phyloP scores from a whole-genome alignment of 192 early-diverging fungal genomes.

The Coemansia furcata region DNA sequence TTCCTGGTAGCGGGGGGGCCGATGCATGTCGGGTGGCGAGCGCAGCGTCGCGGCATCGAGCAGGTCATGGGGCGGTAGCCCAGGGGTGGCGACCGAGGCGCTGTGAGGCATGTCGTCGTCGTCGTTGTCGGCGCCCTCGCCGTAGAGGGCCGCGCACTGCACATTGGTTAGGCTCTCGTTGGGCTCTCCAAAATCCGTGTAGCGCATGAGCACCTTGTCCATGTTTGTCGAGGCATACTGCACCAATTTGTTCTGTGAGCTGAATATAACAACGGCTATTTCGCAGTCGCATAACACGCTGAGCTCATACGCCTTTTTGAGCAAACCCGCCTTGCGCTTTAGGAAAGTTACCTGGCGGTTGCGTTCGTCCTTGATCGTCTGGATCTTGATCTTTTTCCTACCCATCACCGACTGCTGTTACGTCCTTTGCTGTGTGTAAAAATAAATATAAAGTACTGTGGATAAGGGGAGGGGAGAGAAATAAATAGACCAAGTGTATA shows the following conservation, averaged over 20 bases:
- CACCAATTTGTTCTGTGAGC: constrained; percentile 86
- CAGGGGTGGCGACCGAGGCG: constrained; percentile 12
- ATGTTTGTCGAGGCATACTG: constrained; percentile 94
- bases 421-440: neutral
- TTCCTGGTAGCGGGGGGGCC: constrained; percentile 1
- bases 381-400: constrained; percentile 93
- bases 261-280: constrained; percentile 94
- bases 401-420: constrained; percentile 63
- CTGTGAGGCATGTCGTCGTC: constrained; percentile 31
- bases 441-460: neutral
- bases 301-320: constrained; percentile 97
- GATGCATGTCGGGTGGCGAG: constrained; percentile 17
- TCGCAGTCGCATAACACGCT: constrained; percentile 93
- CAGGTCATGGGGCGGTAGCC: constrained; percentile 24
- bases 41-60: constrained; percentile 1
- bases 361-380: constrained; percentile 84
- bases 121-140: constrained; percentile 37
- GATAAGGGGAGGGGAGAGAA: neutral
- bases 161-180: constrained; percentile 61
- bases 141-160: constrained; percentile 35
- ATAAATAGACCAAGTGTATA: constrained; percentile 24
- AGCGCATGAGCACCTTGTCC: constrained; percentile 86
- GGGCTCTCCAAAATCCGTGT: constrained; percentile 67
- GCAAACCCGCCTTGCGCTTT: constrained; percentile 90
- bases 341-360: constrained; percentile 94